Evolutionary conservation across 2,329 filamentous ascomycete genomes (phyloP).

Genomic region (Aspergillus sp.): DNA sequence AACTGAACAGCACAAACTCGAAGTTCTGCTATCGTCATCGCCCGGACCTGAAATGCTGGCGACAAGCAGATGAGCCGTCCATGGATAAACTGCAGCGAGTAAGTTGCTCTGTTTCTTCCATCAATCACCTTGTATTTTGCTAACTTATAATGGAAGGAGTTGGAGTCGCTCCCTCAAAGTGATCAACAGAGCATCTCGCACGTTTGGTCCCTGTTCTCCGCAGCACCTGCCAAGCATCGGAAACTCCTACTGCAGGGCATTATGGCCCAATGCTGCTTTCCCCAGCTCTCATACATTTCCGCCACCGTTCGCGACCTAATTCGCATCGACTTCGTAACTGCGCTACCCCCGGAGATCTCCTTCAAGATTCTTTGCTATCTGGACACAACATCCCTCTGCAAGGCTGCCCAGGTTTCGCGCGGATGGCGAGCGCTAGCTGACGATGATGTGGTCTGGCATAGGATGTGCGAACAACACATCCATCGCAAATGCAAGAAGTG

Average conservation of each 20-base stretch:
- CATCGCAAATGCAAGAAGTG: conserved; percentile 92
- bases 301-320: conserved; percentile 90
- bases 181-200: conserved; percentile 96
- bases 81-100: conserved; percentile 94
- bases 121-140: neutral
- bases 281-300: conserved; percentile 90
- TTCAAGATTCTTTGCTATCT: conserved; percentile 92
- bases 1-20: conserved; percentile 63
- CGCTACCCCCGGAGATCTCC: conserved; percentile 83
- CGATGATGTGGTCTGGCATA: conserved; percentile 96
- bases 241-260: conserved; percentile 97
- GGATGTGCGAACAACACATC: conserved; percentile 97
- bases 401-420: conserved; percentile 89
- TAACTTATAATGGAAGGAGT: conserved; percentile 56
- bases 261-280: conserved; percentile 94
- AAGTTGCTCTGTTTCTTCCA: conserved; percentile 33
- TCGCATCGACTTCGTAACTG: conserved; percentile 93
- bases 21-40: conserved; percentile 95
- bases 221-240: conserved; percentile 87
- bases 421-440: conserved; percentile 89
- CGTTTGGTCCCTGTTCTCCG: conserved; percentile 97
- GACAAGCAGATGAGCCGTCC: conserved; percentile 89
- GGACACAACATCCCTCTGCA: conserved; percentile 91
- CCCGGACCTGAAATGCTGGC: conserved; percentile 88
- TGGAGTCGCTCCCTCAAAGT: conserved; percentile 74